A percentile compares a stretch with the other conserved stretches of the same genome.
phyloP scores from a whole-genome alignment of 2,329 filamentous ascomycete species.

The Diaporthe citrichinensis region DNA sequence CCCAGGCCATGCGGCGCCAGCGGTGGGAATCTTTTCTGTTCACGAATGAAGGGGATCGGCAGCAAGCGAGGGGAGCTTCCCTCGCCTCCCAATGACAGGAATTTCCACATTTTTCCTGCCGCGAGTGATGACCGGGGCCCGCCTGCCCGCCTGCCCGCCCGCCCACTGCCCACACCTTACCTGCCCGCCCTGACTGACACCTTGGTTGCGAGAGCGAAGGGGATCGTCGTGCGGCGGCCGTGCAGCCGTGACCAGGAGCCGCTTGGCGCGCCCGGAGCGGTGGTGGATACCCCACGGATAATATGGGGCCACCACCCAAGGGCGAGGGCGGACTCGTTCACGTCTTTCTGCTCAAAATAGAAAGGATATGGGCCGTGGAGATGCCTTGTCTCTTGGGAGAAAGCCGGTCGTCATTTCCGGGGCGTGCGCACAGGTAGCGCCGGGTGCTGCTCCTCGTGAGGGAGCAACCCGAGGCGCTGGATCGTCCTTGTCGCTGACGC shows the following conservation, averaged over 20 bases:
- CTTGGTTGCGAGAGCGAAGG: constrained; percentile 4
- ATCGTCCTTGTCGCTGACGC: constrained; percentile 31
- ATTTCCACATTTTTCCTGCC: constrained; percentile 19
- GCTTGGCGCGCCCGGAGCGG: constrained; percentile 34
- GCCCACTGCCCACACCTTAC: not conserved
- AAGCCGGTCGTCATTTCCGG: constrained; percentile 1
- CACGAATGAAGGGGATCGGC: constrained; percentile 10
- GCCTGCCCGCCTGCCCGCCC: constrained; percentile 8
- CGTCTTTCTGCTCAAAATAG: constrained; percentile 21
- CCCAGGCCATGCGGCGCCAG: not conserved
- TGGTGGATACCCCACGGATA: constrained; percentile 32
- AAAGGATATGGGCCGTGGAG: constrained; percentile 1
- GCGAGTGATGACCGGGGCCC: constrained; percentile 23
- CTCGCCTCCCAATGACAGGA: not conserved
- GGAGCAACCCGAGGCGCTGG: constrained; percentile 19
- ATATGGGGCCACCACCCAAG: constrained; percentile 5
- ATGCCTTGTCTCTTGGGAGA: not conserved
- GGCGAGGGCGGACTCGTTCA: not conserved
- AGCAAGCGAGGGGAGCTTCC: constrained; percentile 17
- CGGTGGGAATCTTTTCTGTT: constrained; percentile 9
- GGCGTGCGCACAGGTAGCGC: not conserved
- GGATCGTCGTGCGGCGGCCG: constrained; percentile 22
- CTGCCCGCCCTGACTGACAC: constrained; percentile 2
- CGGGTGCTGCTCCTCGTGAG: not conserved
- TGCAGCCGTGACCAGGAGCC: constrained; percentile 19